phyloP scores from a whole-genome alignment of 441 rosid species.

The Cnidoscolus chayamansa region DNA sequence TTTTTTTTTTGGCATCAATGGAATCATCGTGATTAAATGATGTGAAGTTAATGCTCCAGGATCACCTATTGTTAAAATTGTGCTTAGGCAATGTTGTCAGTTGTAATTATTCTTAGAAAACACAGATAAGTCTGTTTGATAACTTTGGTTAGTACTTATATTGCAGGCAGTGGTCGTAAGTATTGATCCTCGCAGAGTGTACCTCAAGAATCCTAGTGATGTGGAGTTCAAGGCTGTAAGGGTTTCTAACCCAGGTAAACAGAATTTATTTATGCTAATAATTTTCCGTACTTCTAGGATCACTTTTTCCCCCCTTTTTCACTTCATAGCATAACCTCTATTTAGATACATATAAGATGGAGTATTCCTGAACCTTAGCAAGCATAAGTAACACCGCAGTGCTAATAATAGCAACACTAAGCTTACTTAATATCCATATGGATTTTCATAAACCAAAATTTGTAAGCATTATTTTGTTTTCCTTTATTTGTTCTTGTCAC shows the following conservation, averaged over 20 bases:
- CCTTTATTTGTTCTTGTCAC: not conserved
- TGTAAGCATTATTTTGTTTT: not conserved
- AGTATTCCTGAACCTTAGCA: not conserved
- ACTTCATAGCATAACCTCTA: not conserved
- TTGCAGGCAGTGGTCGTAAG: conserved; percentile 96
- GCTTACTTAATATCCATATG: not conserved
- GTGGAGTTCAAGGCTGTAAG: conserved; percentile 63
- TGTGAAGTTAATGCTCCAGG: not conserved
- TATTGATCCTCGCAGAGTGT: conserved; percentile 90
- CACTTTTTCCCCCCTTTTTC: not conserved
- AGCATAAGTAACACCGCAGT: not conserved
- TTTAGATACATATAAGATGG: not conserved
- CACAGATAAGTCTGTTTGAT: not conserved
- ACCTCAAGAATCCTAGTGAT: conserved; percentile 63
- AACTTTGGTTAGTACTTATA: conserved; percentile 18
- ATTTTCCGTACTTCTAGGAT: conserved; percentile 2
- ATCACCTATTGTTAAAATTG: not conserved
- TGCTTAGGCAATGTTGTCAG: not conserved
- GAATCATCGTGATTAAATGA: not conserved
- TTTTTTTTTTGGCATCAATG: not conserved
- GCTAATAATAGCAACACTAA: not conserved
- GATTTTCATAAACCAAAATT: not conserved
- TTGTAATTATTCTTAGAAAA: not conserved
- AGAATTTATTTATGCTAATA: conserved; percentile 12
- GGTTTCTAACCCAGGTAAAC: conserved; percentile 62